phyloP scores from a whole-genome alignment of 2,329 filamentous ascomycete species.

The Cytospora schulzeri region DNA sequence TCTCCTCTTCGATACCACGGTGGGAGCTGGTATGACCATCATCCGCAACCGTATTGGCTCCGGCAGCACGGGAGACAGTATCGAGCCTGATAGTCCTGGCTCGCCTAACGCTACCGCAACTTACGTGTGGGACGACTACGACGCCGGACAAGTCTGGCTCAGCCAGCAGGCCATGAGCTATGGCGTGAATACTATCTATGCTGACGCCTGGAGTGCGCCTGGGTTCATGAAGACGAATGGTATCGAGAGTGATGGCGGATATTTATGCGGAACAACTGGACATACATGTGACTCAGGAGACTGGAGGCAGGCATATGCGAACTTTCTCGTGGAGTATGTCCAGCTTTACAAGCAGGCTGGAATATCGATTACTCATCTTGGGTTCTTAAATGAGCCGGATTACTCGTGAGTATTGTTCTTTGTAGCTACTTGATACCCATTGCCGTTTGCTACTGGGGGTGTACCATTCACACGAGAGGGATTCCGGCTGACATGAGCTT shows the following conservation, averaged over 20 bases:
- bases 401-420: slow-evolving; percentile 32
- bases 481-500: not conserved
- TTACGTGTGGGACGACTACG: slow-evolving; percentile 41
- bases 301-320: slow-evolving; percentile 52
- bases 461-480: too few species aligned
- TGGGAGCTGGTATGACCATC: slow-evolving; percentile 52
- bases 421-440: too few species aligned
- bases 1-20: slow-evolving; percentile 47
- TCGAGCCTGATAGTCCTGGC: slow-evolving; percentile 39
- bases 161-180: slow-evolving; percentile 40
- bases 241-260: slow-evolving; percentile 46
- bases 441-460: too few species aligned
- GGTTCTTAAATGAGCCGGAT: slow-evolving; percentile 52
- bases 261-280: slow-evolving; percentile 47
- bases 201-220: slow-evolving; percentile 53
- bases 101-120: slow-evolving; percentile 34
- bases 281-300: slow-evolving; percentile 44
- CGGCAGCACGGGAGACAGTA: slow-evolving; percentile 29
- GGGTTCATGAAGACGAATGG: slow-evolving; percentile 55
- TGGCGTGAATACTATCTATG: slow-evolving; percentile 49
- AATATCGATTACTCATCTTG: slow-evolving; percentile 48
- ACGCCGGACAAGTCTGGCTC: slow-evolving; percentile 45
- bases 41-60: slow-evolving; percentile 52
- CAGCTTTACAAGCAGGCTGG: slow-evolving; percentile 48
- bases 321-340: slow-evolving; percentile 51